Base-by-base conservation (phyloP, 371 early-diverging fungal species). In the Blyttiomyces sp. region DNA sequence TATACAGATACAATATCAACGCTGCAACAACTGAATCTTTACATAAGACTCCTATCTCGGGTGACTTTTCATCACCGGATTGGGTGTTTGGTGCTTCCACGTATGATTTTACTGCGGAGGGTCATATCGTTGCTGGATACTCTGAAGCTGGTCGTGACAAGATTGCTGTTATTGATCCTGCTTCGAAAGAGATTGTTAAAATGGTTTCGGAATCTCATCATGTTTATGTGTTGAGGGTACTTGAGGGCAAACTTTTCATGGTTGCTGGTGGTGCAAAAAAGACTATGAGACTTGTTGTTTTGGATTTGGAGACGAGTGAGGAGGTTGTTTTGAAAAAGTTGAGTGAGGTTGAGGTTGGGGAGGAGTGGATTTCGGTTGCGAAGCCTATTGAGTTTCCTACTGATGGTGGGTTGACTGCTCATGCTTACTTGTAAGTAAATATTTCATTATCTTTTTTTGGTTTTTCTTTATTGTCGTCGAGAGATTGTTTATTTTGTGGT, bases 331-430 rank as follows among this genome's bases (percentile, higher is more conserved):
- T 33, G 30, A 43, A 46, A 48, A 48, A 28, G 26, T 23, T 56
- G 17, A 36, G 28, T 23, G 56, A 57, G 0, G 60, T 66, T 23
- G 32, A 59, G 9, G 35, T 53, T 3, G 55, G 60, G 3, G 70
- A 57, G 11, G n/a, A 32, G 0, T 87, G 70, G 52, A 74, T 88
- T 30, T 86, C 89, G 9, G 73, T 81, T 21, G 84, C 88, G 4
- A 63, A 78, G 62, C 77, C 85, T n/a, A 69, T 88, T 26, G 71
- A 68, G 1, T 88, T 88, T 65, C 82, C 83, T 13, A 87, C 90
- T 4, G 77, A 74, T 0, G 54, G 39, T 59, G 58, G 36, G 42
- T 17, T 36, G 61, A 66, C 54, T 2, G 66, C 62, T 24, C 62
- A 45, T 30, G 66, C 66, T 19, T 56, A 36, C 64, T 66, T 56